These are phyloP conservation scores for Arabidopsis suecica DNA, from an alignment of 345 rosid genomes.

Conservation along the genomic window DNA sequence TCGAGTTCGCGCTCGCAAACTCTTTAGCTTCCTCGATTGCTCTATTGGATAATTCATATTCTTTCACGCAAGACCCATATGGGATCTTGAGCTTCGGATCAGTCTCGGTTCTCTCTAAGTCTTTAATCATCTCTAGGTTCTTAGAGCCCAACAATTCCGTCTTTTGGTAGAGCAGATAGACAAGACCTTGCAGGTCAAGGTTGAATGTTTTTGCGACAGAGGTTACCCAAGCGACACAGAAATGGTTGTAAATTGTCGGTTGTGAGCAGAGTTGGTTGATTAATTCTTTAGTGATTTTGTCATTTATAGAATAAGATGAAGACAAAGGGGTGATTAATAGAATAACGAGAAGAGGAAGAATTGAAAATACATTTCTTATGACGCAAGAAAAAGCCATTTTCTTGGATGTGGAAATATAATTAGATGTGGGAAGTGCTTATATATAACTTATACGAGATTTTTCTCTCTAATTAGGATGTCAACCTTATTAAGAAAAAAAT, in stretches of 20 bases:
- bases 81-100: conserved; percentile 10
- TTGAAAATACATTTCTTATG: conserved; percentile 1
- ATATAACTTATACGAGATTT: not conserved
- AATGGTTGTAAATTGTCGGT: conserved; percentile 6
- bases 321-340: conserved; percentile 27
- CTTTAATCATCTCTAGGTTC: conserved; percentile 28
- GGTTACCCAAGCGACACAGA: conserved; percentile 32
- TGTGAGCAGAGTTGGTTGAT: conserved; percentile 16
- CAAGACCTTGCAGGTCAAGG: conserved; percentile 21
- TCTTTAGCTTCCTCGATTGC: conserved; percentile 10
- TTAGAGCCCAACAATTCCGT: conserved; percentile 6
- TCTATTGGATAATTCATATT: conserved; percentile 9
- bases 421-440: not conserved
- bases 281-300: conserved; percentile 18
- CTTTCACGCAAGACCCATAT: conserved; percentile 4
- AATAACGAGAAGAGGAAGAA: conserved; percentile 27
- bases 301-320: conserved; percentile 28
- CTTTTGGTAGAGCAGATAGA: conserved; percentile 1
- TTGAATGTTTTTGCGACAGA: conserved; percentile 16
- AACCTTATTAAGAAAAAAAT: not conserved
- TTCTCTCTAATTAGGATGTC: not conserved
- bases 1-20: not conserved
- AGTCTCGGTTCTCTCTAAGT: conserved; percentile 15
- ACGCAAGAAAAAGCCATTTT: conserved; percentile 15
- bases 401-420: not conserved